Evolutionary conservation across 139 green algal genomes (phyloP), one percentile per base, ranked within the genome.

Genomic region (Pleodorina starrii): DNA sequence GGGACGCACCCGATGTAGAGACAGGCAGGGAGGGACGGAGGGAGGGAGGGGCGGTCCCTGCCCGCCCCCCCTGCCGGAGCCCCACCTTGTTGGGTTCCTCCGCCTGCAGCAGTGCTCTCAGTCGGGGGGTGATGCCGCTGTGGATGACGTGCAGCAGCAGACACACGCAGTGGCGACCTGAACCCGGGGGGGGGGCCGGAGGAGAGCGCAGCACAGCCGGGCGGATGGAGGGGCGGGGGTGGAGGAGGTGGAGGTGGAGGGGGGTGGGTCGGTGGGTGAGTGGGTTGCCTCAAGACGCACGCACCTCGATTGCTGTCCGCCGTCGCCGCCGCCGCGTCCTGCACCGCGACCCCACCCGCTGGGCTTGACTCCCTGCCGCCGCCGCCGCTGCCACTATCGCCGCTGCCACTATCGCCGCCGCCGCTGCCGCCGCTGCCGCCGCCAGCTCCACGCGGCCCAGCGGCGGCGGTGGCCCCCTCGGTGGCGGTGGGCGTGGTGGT

Each of bases 131-230:
- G 12, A 89, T 35, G 51, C 84, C 84, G 32, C 32, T 40, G 50
- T 89, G 38, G 48, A 60, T 36, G n/a, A 89, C 40, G 71, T 89
- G 84, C 48, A 89, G 84, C 71, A 89, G 71, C 50, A 89, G 84
- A 36, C 66, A 73, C n/a, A 36, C 35, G 71, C 63, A 80, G 82
- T 69, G 63, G 7, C 63, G 63, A 32, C 82, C 82, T 88, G 82
- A 2, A 23, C 38, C 4, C 7, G 66, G 1, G n/a, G 35, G 35
- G 38, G 40, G 57, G 54, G 38, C 0, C 12, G 10, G 73, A 42
- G 5, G 12, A 32, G 2, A 27, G n/a, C 27, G 25, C 14, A 69
- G 57, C 12, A 16, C 57, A 69, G 57, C 57, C 57, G 57, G 57
- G 48, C 11, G 48, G 48, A 12, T 12, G 12, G 48, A 57, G 48